Conservation (phyloP, 352 stramenopile species). For the Phytophthora foliorum region DNA sequence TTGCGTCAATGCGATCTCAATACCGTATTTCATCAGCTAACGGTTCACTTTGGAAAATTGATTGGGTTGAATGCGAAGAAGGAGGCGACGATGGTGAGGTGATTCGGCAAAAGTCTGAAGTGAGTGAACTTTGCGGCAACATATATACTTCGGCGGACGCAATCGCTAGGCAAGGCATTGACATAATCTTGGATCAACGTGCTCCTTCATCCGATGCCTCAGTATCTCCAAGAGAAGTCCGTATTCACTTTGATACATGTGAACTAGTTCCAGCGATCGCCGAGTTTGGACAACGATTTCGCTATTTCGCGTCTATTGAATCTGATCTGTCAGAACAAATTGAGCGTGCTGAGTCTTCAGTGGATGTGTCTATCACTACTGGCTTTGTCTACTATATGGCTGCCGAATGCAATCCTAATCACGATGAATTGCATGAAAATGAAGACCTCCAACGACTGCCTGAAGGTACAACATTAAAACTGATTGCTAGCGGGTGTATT, state of each 20-base stretch:
- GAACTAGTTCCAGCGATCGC: constrained; percentile 61
- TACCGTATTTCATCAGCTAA: constrained; percentile 50
- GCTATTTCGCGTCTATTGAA: constrained; percentile 60
- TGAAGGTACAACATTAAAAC: constrained; percentile 43
- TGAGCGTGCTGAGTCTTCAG: constrained; percentile 30
- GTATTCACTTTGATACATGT: constrained; percentile 70
- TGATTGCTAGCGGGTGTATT: constrained; percentile 70
- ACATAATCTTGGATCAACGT: constrained; percentile 62
- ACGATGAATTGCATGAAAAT: constrained; percentile 19
- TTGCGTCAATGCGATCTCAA: constrained; percentile 64
- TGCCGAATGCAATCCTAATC: constrained; percentile 49
- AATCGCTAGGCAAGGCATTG: constrained; percentile 38
- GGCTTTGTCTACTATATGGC: constrained; percentile 68
- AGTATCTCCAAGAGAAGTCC: constrained; percentile 48
- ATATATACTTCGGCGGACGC: constrained; percentile 26
- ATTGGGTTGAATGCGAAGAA: constrained; percentile 33
- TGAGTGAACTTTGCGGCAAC: constrained; percentile 27
- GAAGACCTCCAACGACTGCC: constrained; percentile 6
- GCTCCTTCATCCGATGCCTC: constrained; percentile 12
- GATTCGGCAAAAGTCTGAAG: constrained; percentile 24
- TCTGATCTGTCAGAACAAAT: constrained; percentile 47
- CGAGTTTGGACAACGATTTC: constrained; percentile 54
- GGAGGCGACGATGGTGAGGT: constrained; percentile 5
- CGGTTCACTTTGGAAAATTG: constrained; percentile 61
- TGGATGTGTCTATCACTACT: constrained; percentile 74